Base-by-base conservation (phyloP, 331 rosid species). In the Rhamnella rubrinervis region DNA sequence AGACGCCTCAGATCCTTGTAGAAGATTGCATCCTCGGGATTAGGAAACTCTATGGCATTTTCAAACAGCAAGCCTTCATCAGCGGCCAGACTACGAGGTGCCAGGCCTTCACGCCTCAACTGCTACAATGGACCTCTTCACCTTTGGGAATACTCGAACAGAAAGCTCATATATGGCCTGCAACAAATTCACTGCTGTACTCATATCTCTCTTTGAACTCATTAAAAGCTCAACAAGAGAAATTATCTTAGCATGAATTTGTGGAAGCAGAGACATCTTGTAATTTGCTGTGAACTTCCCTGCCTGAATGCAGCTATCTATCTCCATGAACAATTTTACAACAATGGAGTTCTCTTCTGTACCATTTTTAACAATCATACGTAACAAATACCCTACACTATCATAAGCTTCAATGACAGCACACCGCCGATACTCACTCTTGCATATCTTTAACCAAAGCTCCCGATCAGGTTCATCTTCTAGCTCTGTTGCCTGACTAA, bases 391-490 rank as follows among this genome's bases (percentile, higher is more conserved):
- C 84, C 85, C 85, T 63, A 90, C 62, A 79, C 96, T 83, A 73
- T 90, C 97, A 74, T 93, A 93, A 63, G 96, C 90, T 84, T 93
- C 98, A 23, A 88, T 83, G 35, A 90, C 88, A 71, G 98, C 89
- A 84, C 97, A 90, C 20, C 98, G 85, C 38, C 92, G 76, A 65
- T 93, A 93, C 85, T 93, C 98, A 57, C 59, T 88, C 59, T 90
- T 90, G 93, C 96, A 85, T 82, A 93, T 88, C 83, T 46, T 86
- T 66, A 68, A 76, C 98, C 98, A 93, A 71, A 93, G 86, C 61
- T 65, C 70, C 28, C 0, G 1, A 58, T 90, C 97, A 47, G 73
- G 7, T 37, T 82, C 89, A 57, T 79, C 50, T 67, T 78, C 89
- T 71, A 85, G 77, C 87, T 86, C 92, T 39, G 62, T 68, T 23